Percentiles rank a stretch among this genome's conserved stretches.
Conservation (phyloP, 371 early-diverging fungal species). For the Polyrhizophydium stewartii region DNA sequence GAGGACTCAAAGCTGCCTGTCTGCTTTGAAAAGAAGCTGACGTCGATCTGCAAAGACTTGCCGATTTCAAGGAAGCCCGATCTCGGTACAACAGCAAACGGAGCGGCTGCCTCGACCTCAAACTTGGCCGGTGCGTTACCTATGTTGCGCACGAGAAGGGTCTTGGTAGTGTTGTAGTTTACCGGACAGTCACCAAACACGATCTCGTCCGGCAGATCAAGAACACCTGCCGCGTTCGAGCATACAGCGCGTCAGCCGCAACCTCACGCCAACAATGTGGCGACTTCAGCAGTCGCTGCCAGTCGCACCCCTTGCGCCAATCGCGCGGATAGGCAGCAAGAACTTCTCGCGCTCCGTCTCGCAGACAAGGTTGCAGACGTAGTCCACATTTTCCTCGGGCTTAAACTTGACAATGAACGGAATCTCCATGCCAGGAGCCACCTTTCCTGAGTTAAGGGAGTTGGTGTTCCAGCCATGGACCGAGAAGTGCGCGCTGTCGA, state of each 20-base stretch:
- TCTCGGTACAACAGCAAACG: constrained; percentile 32
- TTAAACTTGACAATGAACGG: constrained; percentile 39
- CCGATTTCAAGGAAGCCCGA: constrained; percentile 26
- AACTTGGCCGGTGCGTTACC: constrained; percentile 41
- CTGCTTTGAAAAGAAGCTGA: constrained; percentile 28
- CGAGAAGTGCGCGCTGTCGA: constrained; percentile 38
- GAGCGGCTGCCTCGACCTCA: constrained; percentile 16
- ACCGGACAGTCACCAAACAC: constrained; percentile 41
- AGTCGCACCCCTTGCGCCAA: constrained; percentile 41
- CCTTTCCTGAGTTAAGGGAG: constrained; percentile 33
- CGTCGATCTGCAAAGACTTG: constrained; percentile 39
- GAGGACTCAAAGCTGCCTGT: constrained; percentile 28
- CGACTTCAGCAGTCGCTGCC: too few species aligned
- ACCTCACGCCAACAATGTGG: neutral
- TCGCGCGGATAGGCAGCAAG: constrained; percentile 45
- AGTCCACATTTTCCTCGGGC: constrained; percentile 47
- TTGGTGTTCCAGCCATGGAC: constrained; percentile 29
- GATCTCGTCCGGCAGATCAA: constrained; percentile 51
- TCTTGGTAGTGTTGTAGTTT: constrained; percentile 21
- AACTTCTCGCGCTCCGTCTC: constrained; percentile 53
- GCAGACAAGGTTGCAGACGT: constrained; percentile 42
- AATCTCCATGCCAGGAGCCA: constrained; percentile 57
- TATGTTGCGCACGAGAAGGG: constrained; percentile 47
- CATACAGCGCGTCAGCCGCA: too few species aligned
- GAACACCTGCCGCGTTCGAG: constrained; percentile 33